A percentile compares a stretch with the other conserved stretches of the same genome.
These are phyloP conservation scores for Colletotrichum magnum DNA, from an alignment of 2,329 filamentous ascomycete genomes.

Conservation along the genomic window DNA sequence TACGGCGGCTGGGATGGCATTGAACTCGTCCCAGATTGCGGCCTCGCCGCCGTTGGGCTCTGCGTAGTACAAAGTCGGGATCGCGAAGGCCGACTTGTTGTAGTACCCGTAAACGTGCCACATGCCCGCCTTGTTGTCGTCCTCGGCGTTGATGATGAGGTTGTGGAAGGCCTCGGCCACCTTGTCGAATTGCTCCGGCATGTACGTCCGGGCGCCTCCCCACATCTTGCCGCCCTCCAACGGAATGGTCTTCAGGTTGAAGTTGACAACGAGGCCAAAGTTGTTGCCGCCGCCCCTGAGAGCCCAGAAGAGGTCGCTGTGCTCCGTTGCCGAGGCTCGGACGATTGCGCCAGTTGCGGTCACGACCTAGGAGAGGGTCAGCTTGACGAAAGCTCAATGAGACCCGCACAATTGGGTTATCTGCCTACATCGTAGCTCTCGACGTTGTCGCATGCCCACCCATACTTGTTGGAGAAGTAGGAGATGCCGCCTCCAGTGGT, in stretches of 20 bases:
- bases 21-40: slow-evolving; percentile 54
- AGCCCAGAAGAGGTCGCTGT: slow-evolving; percentile 71
- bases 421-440: slow-evolving; percentile 32
- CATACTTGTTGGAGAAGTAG: slow-evolving; percentile 50
- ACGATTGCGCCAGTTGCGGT: slow-evolving; percentile 60
- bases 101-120: slow-evolving; percentile 46
- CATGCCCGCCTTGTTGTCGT: slow-evolving; percentile 53
- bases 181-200: slow-evolving; percentile 47
- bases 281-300: slow-evolving; percentile 68
- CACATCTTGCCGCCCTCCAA: slow-evolving; percentile 52
- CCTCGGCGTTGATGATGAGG: slow-evolving; percentile 46
- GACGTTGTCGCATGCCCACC: slow-evolving; percentile 62
- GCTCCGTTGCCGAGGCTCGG: slow-evolving; percentile 55
- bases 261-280: slow-evolving; percentile 68
- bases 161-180: slow-evolving; percentile 51
- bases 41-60: slow-evolving; percentile 51
- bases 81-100: slow-evolving; percentile 44
- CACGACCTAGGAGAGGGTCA: slow-evolving; percentile 51
- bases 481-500: slow-evolving; percentile 41
- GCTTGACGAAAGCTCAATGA: not conserved
- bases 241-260: slow-evolving; percentile 58
- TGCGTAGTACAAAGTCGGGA: slow-evolving; percentile 54
- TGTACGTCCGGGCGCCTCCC: slow-evolving; percentile 53
- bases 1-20: slow-evolving; percentile 47
- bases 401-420: too few relatives aligned